Conservation (phyloP, 148 eudicot genomes). For the Euryodendron excelsum region DNA sequence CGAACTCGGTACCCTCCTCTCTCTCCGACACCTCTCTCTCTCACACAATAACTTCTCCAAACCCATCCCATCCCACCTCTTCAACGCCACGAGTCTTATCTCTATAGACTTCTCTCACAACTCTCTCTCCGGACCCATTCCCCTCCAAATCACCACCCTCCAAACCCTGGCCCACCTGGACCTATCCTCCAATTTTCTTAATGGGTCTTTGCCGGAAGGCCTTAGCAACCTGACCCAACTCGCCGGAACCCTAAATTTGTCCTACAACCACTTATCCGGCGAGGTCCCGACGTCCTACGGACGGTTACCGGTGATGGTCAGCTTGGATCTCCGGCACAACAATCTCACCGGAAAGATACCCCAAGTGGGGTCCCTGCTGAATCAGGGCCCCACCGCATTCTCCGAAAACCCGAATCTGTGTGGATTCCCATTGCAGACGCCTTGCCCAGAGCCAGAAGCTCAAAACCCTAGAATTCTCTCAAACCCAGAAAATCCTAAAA, state of each 20-base stretch:
- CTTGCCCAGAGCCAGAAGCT: conserved; percentile 60
- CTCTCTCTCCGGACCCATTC: conserved; percentile 59
- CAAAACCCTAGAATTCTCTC: conserved; percentile 50
- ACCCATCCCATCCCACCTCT: conserved; percentile 45
- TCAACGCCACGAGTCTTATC: conserved; percentile 53
- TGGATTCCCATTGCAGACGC: conserved; percentile 70
- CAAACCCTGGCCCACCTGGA: conserved; percentile 42
- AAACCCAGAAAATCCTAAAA: conserved; percentile 36
- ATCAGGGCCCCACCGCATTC: conserved; percentile 95
- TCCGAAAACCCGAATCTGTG: conserved; percentile 75
- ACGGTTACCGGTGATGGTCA: conserved; percentile 63
- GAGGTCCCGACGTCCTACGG: conserved; percentile 70
- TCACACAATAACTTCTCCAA: conserved; percentile 55
- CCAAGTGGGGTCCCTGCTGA: conserved; percentile 65
- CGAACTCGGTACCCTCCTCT: conserved; percentile 61
- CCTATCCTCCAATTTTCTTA: conserved; percentile 61
- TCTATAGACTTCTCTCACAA: conserved; percentile 68
- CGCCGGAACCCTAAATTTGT: conserved; percentile 66
- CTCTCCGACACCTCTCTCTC: conserved; percentile 52
- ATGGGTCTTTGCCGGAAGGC: conserved; percentile 52
- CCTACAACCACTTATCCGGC: conserved; percentile 63
- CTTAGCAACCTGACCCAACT: conserved; percentile 48
- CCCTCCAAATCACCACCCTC: conserved; percentile 41
- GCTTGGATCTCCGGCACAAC: conserved; percentile 73
- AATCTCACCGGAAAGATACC: conserved; percentile 84